Base-by-base conservation (phyloP, 2,329 filamentous ascomycete genomes). In the Exophiala aquamarina region DNA sequence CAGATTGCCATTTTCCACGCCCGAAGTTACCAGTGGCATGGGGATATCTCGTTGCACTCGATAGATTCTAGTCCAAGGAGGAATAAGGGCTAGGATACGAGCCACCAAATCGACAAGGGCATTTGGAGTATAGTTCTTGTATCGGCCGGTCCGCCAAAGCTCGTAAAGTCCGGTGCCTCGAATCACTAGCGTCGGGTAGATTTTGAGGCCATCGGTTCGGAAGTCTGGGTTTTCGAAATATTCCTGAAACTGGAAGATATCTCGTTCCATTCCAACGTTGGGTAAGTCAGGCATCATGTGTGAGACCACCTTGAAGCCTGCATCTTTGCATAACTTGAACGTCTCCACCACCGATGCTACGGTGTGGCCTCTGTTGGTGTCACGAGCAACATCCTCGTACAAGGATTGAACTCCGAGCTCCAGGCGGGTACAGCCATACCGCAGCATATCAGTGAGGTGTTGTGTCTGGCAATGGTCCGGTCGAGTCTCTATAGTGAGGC, bases 221-320 rank as follows among this genome's bases (percentile, higher is more conserved):
- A 98, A 98, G 33, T 84, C 89, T 1, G 93, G 93, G 65, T 90
- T 97, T 65, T 95, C 90, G 61, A 98, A 98, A 67, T 98, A 98
- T 66, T 98, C 94, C 55, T 89, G 81, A 69, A 98, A 98, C 61
- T 98, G 93, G 63, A 95, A 91, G 34, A 98, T 76, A 65, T 98
- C 93, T 61, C 93, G 86, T 70, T 98, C 94, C 87, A 97, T 95
- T 47, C 93, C 93, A 2, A 98, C 93, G 61, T 98, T 98, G 3
- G 93, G 93, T 38, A 98, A 72, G 65, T 98, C 93, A 1, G 93
- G 93, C 93, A 98, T 98, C 93, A 98, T 98, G 71, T 98, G 93
- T 58, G 89, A 95, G 54, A 98, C 93, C 1, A 98, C 93, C 69
- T 98, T 98, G 79, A 95, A 98, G 1, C 93, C 93, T 4, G 94